Percentiles rank a stretch among this genome's conserved stretches.
Evolutionary conservation across 768 basidiomycete genomes (phyloP).

Genomic region (Boletus subparvulus): DNA sequence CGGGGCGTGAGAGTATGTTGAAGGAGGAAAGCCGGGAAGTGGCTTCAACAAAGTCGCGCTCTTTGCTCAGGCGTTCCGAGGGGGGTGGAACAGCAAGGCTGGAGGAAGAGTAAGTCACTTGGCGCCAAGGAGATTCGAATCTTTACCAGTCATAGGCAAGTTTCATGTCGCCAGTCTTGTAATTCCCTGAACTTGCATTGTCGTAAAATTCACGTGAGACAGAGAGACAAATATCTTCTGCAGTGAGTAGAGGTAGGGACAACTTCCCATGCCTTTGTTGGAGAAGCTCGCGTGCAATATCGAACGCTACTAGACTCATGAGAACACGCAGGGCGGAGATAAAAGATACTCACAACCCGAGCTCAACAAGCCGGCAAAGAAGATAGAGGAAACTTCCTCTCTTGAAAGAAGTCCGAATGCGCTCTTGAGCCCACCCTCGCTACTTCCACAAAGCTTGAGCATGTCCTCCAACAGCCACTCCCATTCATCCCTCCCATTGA

Average conservation of each 20-base stretch:
- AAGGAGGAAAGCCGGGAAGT: slow-evolving; percentile 95
- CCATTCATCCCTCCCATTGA: slow-evolving; percentile 75
- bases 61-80: slow-evolving; percentile 60
- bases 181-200: slow-evolving; percentile 89
- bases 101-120: slow-evolving; percentile 11
- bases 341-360: slow-evolving; percentile 72
- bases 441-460: slow-evolving; percentile 70
- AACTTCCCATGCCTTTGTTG: slow-evolving; percentile 45
- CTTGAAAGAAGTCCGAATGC: slow-evolving; percentile 76
- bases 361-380: slow-evolving; percentile 81
- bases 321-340: slow-evolving; percentile 1
- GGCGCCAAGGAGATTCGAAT: not conserved
- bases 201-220: slow-evolving; percentile 92
- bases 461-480: slow-evolving; percentile 87
- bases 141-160: slow-evolving; percentile 91
- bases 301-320: slow-evolving; percentile 49
- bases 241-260: slow-evolving; percentile 44
- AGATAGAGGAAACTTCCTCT: slow-evolving; percentile 77
- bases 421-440: slow-evolving; percentile 61
- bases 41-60: slow-evolving; percentile 95
- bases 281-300: slow-evolving; percentile 64
- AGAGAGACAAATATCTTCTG: slow-evolving; percentile 79
- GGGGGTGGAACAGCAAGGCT: slow-evolving; percentile 75
- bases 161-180: slow-evolving; percentile 94
- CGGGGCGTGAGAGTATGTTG: slow-evolving; percentile 72